These are phyloP conservation scores for Kodamaea hsintzibuensis DNA, from an alignment of 805 yeast species.

Conservation along the genomic window DNA sequence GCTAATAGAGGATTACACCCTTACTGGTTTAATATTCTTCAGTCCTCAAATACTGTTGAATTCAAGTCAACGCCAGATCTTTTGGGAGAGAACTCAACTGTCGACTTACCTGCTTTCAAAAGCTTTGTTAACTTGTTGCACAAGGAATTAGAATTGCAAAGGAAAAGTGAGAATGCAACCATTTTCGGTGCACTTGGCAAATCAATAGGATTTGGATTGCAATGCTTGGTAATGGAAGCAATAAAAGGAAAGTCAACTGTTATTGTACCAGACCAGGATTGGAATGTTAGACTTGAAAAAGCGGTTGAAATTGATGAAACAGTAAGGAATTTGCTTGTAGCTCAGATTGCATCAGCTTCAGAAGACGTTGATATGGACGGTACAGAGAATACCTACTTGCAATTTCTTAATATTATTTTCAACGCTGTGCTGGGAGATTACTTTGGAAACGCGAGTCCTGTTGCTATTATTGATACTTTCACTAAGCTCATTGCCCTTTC, in stretches of 20 bases:
- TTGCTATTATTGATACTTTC: conserved; percentile 28
- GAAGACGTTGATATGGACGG: conserved; percentile 19
- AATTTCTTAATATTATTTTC: conserved; percentile 34
- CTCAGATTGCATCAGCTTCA: conserved; percentile 17
- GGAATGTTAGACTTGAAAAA: conserved; percentile 69
- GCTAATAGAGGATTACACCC: conserved; percentile 81
- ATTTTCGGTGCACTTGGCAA: conserved; percentile 34
- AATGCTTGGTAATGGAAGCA: conserved; percentile 67
- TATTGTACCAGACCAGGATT: conserved; percentile 67
- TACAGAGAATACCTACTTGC: conserved; percentile 20
- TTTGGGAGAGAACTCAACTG: conserved; percentile 39
- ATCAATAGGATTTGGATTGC: conserved; percentile 55
- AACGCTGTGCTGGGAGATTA: conserved; percentile 31
- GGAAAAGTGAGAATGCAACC: conserved; percentile 22
- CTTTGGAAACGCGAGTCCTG: neutral
- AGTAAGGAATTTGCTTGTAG: conserved; percentile 38
- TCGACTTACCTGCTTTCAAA: conserved; percentile 57
- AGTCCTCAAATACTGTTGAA: conserved; percentile 45
- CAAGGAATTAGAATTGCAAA: conserved; percentile 21
- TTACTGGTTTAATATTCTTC: conserved; percentile 64
- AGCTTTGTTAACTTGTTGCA: conserved; percentile 32
- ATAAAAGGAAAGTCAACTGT: conserved; percentile 52
- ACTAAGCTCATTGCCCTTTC: conserved; percentile 33
- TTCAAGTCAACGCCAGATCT: conserved; percentile 46
- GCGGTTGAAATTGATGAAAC: conserved; percentile 62